Evolutionary conservation across 2,329 filamentous ascomycete genomes (phyloP).

Genomic region (Ophiostoma montium): DNA sequence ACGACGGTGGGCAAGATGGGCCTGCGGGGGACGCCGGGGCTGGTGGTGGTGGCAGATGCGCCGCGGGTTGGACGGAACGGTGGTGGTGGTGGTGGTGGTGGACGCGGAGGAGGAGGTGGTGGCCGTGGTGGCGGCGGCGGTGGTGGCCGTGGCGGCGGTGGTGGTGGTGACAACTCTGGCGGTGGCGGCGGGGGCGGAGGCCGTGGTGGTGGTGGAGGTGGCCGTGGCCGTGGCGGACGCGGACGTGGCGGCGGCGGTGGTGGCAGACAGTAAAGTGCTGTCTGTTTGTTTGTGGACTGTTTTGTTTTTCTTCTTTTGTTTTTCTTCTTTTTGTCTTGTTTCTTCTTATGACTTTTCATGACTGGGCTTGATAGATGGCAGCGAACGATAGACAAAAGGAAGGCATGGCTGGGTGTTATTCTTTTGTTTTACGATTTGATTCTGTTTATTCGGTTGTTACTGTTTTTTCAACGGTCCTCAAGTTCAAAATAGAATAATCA

Average conservation of each 20-base stretch:
- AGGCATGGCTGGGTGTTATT: not conserved
- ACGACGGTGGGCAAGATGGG: slow-evolving; percentile 43
- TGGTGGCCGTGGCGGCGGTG: slow-evolving; percentile 8
- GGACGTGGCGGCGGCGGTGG: not conserved
- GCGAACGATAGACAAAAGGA: not conserved
- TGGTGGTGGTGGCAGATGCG: slow-evolving; percentile 31
- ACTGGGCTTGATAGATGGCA: not conserved
- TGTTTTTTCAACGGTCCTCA: too few species aligned
- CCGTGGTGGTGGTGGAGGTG: not conserved
- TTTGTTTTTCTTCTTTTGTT: not conserved
- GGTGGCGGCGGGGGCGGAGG: not conserved
- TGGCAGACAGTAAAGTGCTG: not conserved
- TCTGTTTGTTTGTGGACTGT: not conserved
- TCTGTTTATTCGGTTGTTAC: too few species aligned
- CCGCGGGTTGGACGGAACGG: slow-evolving; percentile 16
- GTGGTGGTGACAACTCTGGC: not conserved
- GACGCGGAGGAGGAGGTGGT: not conserved
- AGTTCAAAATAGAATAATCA: not conserved
- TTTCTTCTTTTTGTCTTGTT: not conserved
- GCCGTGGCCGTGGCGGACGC: not conserved
- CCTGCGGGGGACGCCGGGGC: slow-evolving; percentile 34
- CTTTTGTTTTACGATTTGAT: not conserved
- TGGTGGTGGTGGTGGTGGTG: slow-evolving; percentile 4
- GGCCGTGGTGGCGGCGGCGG: slow-evolving; percentile 11
- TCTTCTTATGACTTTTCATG: not conserved